Evolutionary conservation across 495 filamentous ascomycete genomes (phyloP).

Genomic region (Talaromyces trachyspermus): DNA sequence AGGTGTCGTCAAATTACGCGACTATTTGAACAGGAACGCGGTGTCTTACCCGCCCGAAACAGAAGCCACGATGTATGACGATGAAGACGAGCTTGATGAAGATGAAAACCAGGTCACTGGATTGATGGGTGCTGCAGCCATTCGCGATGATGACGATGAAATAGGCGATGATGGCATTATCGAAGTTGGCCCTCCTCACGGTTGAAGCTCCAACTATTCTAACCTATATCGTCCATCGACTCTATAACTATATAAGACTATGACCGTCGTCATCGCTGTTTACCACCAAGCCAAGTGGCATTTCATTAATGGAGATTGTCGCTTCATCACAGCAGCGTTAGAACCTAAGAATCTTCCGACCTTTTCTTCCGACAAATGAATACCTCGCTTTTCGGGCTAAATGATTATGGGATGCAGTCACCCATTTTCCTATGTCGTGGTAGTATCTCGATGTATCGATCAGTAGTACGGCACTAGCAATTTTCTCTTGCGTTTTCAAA

Average conservation of each 20-base stretch:
- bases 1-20: slow-evolving; percentile 71
- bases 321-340: background rate
- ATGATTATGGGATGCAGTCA: slow-evolving; percentile 1
- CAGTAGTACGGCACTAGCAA: slow-evolving; percentile 5
- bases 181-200: slow-evolving; percentile 33
- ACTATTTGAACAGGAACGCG: slow-evolving; percentile 56
- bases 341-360: background rate
- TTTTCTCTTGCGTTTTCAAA: slow-evolving; percentile 7
- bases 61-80: slow-evolving; percentile 49
- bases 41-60: slow-evolving; percentile 27
- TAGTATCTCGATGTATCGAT: slow-evolving; percentile 7
- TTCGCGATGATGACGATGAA: slow-evolving; percentile 44
- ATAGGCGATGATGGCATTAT: slow-evolving; percentile 32
- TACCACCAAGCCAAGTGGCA: too few species aligned
- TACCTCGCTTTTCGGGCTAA: background rate
- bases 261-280: background rate
- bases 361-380: too few species aligned
- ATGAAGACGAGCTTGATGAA: slow-evolving; percentile 47
- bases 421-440: background rate
- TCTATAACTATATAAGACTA: background rate
- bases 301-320: too few species aligned
- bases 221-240: too few species aligned
- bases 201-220: slow-evolving; percentile 19
- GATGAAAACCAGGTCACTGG: slow-evolving; percentile 49
- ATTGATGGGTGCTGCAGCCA: slow-evolving; percentile 45